Conservation (phyloP, 129 eudicot genomes). For the Erigeron canadensis region DNA sequence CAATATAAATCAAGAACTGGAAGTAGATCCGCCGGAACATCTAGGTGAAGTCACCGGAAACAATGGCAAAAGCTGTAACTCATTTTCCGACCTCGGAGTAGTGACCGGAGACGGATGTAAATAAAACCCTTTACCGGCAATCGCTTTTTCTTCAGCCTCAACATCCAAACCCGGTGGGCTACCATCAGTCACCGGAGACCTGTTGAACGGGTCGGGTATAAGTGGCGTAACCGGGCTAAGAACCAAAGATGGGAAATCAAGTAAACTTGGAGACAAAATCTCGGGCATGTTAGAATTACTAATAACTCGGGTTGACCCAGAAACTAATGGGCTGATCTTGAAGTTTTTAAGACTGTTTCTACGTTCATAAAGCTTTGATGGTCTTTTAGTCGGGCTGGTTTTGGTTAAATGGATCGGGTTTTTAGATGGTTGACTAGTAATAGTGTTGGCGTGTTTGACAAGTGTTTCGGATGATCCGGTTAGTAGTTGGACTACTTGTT, state of each 20-base stretch:
- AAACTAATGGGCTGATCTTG: conserved; percentile 55
- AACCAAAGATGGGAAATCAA: conserved; percentile 65
- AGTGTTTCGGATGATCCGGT: conserved; percentile 81
- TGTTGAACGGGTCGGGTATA: conserved; percentile 66
- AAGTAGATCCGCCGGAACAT: conserved; percentile 35
- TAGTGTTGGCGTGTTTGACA: conserved; percentile 31
- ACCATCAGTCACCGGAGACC: conserved; percentile 32
- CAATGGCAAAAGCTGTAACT: conserved; percentile 66
- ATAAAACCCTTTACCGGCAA: conserved; percentile 64
- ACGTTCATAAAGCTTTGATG: conserved; percentile 81
- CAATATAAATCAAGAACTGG: conserved; percentile 43
- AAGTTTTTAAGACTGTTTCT: conserved; percentile 60
- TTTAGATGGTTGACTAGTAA: conserved; percentile 30
- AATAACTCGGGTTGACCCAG: conserved; percentile 40
- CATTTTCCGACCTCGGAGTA: conserved; percentile 56
- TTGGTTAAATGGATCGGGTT: conserved; percentile 63
- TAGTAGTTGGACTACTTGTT: conserved; percentile 84
- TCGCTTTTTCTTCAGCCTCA: conserved; percentile 68
- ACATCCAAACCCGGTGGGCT: conserved; percentile 26
- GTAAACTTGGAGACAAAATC: conserved; percentile 64
- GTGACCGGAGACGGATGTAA: conserved; percentile 76
- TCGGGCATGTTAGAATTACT: conserved; percentile 37
- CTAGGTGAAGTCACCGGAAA: conserved; percentile 77
- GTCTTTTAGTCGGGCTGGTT: conserved; percentile 46
- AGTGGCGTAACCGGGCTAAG: conserved; percentile 92